Conservation (phyloP, 768 basidiomycete species). For the Mycena floridula region DNA sequence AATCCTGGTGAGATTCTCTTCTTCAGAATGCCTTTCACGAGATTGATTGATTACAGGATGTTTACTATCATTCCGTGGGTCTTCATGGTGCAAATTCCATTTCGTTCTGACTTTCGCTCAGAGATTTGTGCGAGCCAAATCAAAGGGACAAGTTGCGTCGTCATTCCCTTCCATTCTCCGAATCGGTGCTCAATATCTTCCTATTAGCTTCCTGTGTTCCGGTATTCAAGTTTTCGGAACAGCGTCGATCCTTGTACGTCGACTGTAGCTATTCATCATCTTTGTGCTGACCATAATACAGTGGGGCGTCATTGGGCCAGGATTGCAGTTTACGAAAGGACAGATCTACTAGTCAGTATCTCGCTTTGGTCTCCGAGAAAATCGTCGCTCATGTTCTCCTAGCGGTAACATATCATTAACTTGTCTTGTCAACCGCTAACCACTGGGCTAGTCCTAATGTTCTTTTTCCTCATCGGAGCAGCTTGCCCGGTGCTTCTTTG, state of each 20-base stretch:
- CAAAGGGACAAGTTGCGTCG: slow-evolving; percentile 46
- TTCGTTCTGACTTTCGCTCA: no score
- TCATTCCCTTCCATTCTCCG: slow-evolving; percentile 8
- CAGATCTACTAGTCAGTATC: slow-evolving; percentile 47
- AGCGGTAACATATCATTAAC: not conserved
- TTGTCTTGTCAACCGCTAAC: no score
- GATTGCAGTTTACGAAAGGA: slow-evolving; percentile 44
- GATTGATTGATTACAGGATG: slow-evolving; percentile 36
- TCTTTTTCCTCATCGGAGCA: slow-evolving; percentile 70
- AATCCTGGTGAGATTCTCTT: slow-evolving; percentile 30
- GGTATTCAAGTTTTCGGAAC: slow-evolving; percentile 47
- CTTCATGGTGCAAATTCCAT: no score
- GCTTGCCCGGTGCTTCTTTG: slow-evolving; percentile 52
- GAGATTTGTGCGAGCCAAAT: slow-evolving; percentile 37
- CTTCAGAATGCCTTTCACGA: slow-evolving; percentile 7
- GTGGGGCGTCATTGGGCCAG: slow-evolving; percentile 58
- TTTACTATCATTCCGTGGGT: slow-evolving; percentile 42
- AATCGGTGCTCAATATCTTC: slow-evolving; percentile 3
- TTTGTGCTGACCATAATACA: slow-evolving; percentile 11
- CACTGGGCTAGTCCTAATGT: slow-evolving; percentile 36
- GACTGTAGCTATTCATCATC: slow-evolving; percentile 13
- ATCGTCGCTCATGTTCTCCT: slow-evolving; percentile 1
- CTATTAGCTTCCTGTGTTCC: slow-evolving; percentile 45
- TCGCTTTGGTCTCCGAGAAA: not conserved
- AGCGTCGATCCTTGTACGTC: slow-evolving; percentile 24